These are phyloP conservation scores for Basipetospora chlamydospora DNA, from an alignment of 2,329 filamentous ascomycete genomes.

Conservation along the genomic window DNA sequence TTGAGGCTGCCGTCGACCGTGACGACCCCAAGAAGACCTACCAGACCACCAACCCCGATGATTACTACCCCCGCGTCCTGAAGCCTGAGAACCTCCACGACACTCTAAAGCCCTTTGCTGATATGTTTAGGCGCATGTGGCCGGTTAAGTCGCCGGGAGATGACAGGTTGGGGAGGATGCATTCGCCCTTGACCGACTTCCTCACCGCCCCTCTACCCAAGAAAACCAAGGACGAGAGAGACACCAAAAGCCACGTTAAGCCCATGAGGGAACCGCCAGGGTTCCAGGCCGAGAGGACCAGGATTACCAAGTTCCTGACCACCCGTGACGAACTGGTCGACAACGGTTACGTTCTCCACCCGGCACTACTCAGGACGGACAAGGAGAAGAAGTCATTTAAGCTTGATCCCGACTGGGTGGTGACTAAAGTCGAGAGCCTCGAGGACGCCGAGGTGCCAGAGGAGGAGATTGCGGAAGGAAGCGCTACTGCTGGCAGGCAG, in stretches of 20 bases:
- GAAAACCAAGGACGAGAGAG: conserved; percentile 48
- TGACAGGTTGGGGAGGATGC: conserved; percentile 62
- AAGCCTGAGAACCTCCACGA: conserved; percentile 34
- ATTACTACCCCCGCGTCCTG: conserved; percentile 43
- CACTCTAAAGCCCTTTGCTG: conserved; percentile 51
- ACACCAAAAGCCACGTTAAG: conserved; percentile 40
- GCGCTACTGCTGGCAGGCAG: conserved; percentile 66
- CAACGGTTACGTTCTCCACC: conserved; percentile 76
- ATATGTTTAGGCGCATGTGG: conserved; percentile 82
- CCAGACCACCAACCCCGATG: conserved; percentile 33
- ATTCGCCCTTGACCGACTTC: conserved; percentile 78
- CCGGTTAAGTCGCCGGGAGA: conserved; percentile 80
- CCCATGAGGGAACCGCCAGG: conserved; percentile 47
- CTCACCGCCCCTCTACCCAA: conserved; percentile 61
- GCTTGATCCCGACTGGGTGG: conserved; percentile 56
- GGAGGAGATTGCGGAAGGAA: conserved; percentile 59
- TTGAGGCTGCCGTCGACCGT: conserved; percentile 17
- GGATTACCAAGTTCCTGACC: conserved; percentile 67
- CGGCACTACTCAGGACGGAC: conserved; percentile 44
- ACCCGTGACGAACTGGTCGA: conserved; percentile 60
- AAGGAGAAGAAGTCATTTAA: not conserved
- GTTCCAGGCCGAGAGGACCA: conserved; percentile 62
- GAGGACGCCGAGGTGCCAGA: conserved; percentile 57
- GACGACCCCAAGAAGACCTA: conserved; percentile 20
- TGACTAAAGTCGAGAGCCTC: conserved; percentile 53